Base-by-base conservation (phyloP, 805 yeast genomes). In the Suhomyces canberraensis region DNA sequence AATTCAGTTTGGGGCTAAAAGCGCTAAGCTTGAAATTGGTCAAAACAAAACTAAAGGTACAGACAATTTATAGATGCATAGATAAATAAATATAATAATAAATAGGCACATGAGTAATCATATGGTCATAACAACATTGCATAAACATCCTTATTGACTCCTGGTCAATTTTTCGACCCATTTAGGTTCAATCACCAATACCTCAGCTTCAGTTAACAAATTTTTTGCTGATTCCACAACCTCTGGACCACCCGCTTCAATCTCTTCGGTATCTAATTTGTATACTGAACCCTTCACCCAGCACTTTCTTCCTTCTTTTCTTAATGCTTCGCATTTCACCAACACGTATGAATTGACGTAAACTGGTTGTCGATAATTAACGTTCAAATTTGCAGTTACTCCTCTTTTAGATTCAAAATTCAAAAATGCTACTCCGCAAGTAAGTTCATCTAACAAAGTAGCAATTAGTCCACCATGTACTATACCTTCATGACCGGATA, bases 1-100 rank as follows among this genome's bases (percentile, higher is more conserved):
- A 0, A 89, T 93, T 42, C 98, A 93, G 54, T 93, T 93, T 59
- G 99, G 99, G 0, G 86, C 98, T 0, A 81, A 84, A 45, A 83
- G 95, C 54, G 98, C 99, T 1, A 95, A 91, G 58, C 79, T 93
- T 82, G 90, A 84, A 44, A 71, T 79, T 3, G 91, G 91, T 1
- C 76, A 83, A 29, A 82, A 90, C 3, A 83, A 78, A 47, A 68
- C 75, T 27, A 83, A 79, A 50, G 98, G 98, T 0, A 84, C 90
- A 0, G 93, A 83, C 49, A 33, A 14, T 21, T 29, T 29, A 25
- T 35, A 24, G 32, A 25, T 16, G 17, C 7, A 8, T 26, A 11
- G 5, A 5, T 14, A 26, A 9, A 16, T 19, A 19, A 18, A 16
- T 36, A 18, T 33, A 22, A 13, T 25, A 32, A 16, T 27, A 21